These are phyloP conservation scores for Eleusine indica DNA, from an alignment of 176 grass and related monocot species.

Conservation along the genomic window DNA sequence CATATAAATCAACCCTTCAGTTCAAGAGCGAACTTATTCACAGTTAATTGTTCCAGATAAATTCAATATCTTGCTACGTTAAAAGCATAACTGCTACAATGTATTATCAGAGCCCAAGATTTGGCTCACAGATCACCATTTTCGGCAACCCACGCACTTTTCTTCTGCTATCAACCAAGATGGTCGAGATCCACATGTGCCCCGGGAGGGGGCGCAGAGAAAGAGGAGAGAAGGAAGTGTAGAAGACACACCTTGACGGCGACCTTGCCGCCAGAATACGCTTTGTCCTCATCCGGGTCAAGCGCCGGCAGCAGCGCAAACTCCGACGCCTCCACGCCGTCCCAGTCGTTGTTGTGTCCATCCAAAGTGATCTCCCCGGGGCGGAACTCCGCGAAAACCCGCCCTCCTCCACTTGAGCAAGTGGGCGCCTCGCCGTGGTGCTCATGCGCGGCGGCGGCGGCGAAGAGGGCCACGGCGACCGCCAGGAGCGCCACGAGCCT, in stretches of 20 bases:
- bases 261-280: slow-evolving; percentile 72
- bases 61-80: not conserved
- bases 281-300: slow-evolving; percentile 84
- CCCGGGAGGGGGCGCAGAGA: not conserved
- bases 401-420: slow-evolving; percentile 51
- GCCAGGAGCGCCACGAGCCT: slow-evolving; percentile 33
- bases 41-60: slow-evolving; percentile 12
- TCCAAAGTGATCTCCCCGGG: slow-evolving; percentile 80
- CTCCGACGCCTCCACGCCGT: slow-evolving; percentile 70
- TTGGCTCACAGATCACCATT: not conserved
- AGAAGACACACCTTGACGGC: slow-evolving; percentile 69
- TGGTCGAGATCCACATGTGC: slow-evolving; percentile 18
- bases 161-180: slow-evolving; percentile 4
- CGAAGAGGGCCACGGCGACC: slow-evolving; percentile 30
- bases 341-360: slow-evolving; percentile 78
- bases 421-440: slow-evolving; percentile 75
- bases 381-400: slow-evolving; percentile 73
- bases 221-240: not conserved
- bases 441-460: slow-evolving; percentile 52
- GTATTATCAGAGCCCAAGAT: slow-evolving; percentile 10
- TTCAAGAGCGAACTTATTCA: slow-evolving; percentile 2
- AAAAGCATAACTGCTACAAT: not conserved
- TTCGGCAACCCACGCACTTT: not conserved
- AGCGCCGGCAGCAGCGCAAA: slow-evolving; percentile 85
- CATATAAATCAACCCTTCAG: not conserved